Evolutionary conservation across 106 monocot genomes (phyloP), one percentile per base, ranked within the genome.

Genomic region (Amphibolis antarctica): DNA sequence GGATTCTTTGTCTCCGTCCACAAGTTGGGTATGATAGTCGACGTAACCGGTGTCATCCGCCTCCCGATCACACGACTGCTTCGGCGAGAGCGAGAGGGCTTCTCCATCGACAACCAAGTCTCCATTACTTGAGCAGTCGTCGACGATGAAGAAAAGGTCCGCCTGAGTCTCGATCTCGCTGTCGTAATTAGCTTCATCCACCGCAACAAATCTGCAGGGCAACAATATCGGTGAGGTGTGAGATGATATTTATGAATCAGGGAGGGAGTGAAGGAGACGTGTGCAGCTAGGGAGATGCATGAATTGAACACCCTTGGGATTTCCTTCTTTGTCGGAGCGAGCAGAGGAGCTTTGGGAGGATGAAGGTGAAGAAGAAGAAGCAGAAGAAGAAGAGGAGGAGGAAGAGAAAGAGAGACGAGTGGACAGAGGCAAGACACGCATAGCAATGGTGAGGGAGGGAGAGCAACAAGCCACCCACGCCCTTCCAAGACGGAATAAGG

Each of bases 261-360:
- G 20, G 50, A 51, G 50, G 19, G 49, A 62, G 23, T 29, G 29
- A 20, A 9, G 11, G 15, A 43, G 15, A 19, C 12, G 29, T 14
- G 21, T 13, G 21, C 3, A 62, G 18, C 9, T 9, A 28, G 24
- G 46, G 30, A 24, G 11, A 14, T 64, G 19, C 44, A 46, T 24
- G 36, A 36, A 7, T 4, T 36, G 36, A 36, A 7, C 28, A 55
- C 68, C 68, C 29, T 10, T 28, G 19, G 42, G 27, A 14, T 28
- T 27, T 52, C 24, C 46, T 21, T 67, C 64, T 57, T 45, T 18
- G 36, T 44, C 48, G 44, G 57, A 83, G 73, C 42, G 70, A 69
- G 26, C 58, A 69, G 77, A 85, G 74, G 72, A 93, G 60, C 68
- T 80, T 85, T 63, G 53, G 14, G 64, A 94, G 72, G 63, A 89